Percentiles rank a stretch among this genome's conserved stretches.
Conservation (phyloP, 129 eudicot species). For the Solidago caesia region DNA sequence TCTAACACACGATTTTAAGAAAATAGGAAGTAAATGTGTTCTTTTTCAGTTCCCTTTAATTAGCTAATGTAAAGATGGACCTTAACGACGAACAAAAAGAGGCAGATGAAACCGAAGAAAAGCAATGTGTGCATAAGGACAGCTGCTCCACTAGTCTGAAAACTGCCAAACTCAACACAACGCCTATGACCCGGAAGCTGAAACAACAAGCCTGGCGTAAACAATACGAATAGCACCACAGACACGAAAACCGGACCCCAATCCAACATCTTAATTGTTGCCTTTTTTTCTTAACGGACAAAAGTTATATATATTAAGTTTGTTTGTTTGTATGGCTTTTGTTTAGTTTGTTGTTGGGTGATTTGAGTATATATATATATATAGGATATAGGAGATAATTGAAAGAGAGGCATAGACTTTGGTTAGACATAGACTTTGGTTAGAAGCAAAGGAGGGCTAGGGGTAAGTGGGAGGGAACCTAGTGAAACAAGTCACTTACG, state of each 20-base stretch:
- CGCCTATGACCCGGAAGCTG: slow-evolving; percentile 58
- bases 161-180: slow-evolving; percentile 61
- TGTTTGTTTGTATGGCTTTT: not conserved
- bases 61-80: slow-evolving; percentile 54
- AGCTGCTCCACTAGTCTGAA: slow-evolving; percentile 62
- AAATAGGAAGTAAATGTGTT: not conserved
- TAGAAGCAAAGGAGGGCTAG: slow-evolving; percentile 31
- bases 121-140: slow-evolving; percentile 51
- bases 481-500: slow-evolving; percentile 29
- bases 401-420: slow-evolving; percentile 34
- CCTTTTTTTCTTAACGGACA: not conserved
- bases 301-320: not conserved
- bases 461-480: slow-evolving; percentile 34
- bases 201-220: slow-evolving; percentile 68
- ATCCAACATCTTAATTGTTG: slow-evolving; percentile 37
- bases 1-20: not conserved
- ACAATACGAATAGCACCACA: slow-evolving; percentile 55
- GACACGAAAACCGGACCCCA: slow-evolving; percentile 73
- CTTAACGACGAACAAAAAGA: slow-evolving; percentile 51
- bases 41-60: not conserved
- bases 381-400: not conserved
- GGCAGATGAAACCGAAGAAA: slow-evolving; percentile 55
- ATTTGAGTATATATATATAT: not conserved
- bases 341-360: not conserved
- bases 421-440: slow-evolving; percentile 33